Evolutionary conservation across 2,329 filamentous ascomycete species (phyloP).

Genomic region (Penicillium sumatraense): DNA sequence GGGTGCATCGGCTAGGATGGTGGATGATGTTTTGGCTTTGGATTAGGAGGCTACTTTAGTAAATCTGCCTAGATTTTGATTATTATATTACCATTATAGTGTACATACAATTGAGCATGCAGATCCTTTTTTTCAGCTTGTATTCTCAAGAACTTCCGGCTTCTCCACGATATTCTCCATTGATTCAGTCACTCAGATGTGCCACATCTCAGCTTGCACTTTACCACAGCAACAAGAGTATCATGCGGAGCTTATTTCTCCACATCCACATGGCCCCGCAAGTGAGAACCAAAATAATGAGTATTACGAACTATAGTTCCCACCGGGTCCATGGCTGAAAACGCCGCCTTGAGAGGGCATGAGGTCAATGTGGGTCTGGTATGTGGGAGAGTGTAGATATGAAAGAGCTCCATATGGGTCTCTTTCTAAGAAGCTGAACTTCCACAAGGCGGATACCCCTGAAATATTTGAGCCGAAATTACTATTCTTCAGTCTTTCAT

Average conservation of each 20-base stretch:
- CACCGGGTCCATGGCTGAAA: not conserved
- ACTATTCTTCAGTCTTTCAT: constrained; percentile 1
- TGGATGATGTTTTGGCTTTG: constrained; percentile 35
- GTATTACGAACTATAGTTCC: not conserved
- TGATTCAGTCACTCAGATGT: too few species aligned
- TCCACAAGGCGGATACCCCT: not conserved
- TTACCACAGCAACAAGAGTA: not conserved
- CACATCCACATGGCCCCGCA: constrained; percentile 18
- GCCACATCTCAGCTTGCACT: too few species aligned
- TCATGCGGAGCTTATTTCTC: constrained; percentile 2
- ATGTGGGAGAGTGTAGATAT: constrained; percentile 10
- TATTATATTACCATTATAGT: too few species aligned
- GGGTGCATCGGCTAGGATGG: constrained; percentile 38
- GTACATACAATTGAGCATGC: not conserved
- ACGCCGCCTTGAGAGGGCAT: not conserved
- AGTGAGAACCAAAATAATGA: not conserved
- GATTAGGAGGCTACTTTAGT: too few species aligned
- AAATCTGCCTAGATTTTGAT: too few species aligned
- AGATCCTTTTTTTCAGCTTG: too few species aligned
- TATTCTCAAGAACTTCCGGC: not conserved
- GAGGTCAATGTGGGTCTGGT: constrained; percentile 15
- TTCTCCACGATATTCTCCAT: not conserved
- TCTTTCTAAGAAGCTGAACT: not conserved
- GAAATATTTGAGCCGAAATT: not conserved
- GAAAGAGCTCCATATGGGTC: constrained; percentile 11